Conservation (phyloP, 129 eudicot species). For the Flaveria sonorensis region DNA sequence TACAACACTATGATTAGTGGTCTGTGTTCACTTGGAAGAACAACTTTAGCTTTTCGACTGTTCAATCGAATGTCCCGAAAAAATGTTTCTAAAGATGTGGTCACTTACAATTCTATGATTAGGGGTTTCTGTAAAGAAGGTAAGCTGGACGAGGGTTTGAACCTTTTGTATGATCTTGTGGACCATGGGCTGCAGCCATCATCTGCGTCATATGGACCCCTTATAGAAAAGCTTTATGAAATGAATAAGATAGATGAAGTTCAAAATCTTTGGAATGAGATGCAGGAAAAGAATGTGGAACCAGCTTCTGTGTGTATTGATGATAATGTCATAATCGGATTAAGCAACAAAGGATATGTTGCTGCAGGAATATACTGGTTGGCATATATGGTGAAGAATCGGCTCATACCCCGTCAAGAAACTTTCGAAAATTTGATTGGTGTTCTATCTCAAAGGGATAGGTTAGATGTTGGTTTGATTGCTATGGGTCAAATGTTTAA, state of each 20-base stretch:
- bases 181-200: slow-evolving; percentile 59
- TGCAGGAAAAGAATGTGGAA: slow-evolving; percentile 54
- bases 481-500: slow-evolving; percentile 50
- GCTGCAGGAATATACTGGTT: slow-evolving; percentile 62
- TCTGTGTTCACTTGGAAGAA: slow-evolving; percentile 45
- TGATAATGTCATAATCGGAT: slow-evolving; percentile 50
- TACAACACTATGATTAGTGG: slow-evolving; percentile 68
- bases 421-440: slow-evolving; percentile 48
- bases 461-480: slow-evolving; percentile 48
- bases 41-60: slow-evolving; percentile 46
- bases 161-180: slow-evolving; percentile 54
- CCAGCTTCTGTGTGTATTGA: slow-evolving; percentile 41
- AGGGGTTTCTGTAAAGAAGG: slow-evolving; percentile 56
- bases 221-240: slow-evolving; percentile 57
- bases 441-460: slow-evolving; percentile 40
- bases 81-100: slow-evolving; percentile 43
- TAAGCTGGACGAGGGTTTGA: slow-evolving; percentile 38
- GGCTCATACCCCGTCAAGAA: slow-evolving; percentile 41
- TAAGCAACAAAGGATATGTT: slow-evolving; percentile 46
- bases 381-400: slow-evolving; percentile 39
- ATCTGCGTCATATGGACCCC: slow-evolving; percentile 45
- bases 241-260: slow-evolving; percentile 46
- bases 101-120: slow-evolving; percentile 59
- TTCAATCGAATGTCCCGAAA: slow-evolving; percentile 50
- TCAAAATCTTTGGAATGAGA: slow-evolving; percentile 52